Base-by-base conservation (phyloP, 2,329 filamentous ascomycete species). In the Pseudocercospora cruenta region DNA sequence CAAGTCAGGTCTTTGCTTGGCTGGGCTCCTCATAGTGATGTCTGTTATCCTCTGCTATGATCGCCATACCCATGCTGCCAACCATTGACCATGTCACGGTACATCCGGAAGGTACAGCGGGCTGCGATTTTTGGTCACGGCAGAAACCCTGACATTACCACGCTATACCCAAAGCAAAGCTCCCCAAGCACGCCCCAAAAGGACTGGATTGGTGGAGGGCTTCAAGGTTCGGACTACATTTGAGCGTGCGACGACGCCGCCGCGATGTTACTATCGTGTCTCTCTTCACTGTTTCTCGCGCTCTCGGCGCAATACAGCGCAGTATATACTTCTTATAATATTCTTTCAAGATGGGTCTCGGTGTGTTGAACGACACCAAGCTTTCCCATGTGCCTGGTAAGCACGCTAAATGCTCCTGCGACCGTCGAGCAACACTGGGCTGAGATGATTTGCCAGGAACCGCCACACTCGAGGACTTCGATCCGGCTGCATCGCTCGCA, bases 381-480 rank as follows among this genome's bases (percentile, higher is more conserved):
- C 62, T 71, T 31, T 58, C 61, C 63, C 67, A 69, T 64, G 73
- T 69, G 53, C 68, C 69, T 55, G 70, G 70, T 72, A 64, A 60
- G 69, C 43, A 21, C 22, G 31, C 36, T 28, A 31, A 19, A 12
- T 53, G 24, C 36, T 55, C 53, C 55, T 51, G 51, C 54, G 53
- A 19, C 39, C 19, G 5, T 12, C 22, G 8, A 10, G 16, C n/a
- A 21, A 45, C 47, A 31, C 21, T 1, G 47, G 14, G 16, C n/a
- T 47, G 21, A 51, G n/a, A 43, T 21, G 55, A 64, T 58, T n/a
- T 16, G 19, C 28, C 58, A 76, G 82, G 82, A 61, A 84, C 81
- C 3, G 80, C 80, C 47, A 78, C 78, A 10, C 80, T 82, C 45
- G 73, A 80, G 43, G 80, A 79, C 65, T 71, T 78, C 63, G 63